These are phyloP conservation scores for Cystoderma amianthinum DNA, from an alignment of 768 basidiomycete species.

Conservation along the genomic window DNA sequence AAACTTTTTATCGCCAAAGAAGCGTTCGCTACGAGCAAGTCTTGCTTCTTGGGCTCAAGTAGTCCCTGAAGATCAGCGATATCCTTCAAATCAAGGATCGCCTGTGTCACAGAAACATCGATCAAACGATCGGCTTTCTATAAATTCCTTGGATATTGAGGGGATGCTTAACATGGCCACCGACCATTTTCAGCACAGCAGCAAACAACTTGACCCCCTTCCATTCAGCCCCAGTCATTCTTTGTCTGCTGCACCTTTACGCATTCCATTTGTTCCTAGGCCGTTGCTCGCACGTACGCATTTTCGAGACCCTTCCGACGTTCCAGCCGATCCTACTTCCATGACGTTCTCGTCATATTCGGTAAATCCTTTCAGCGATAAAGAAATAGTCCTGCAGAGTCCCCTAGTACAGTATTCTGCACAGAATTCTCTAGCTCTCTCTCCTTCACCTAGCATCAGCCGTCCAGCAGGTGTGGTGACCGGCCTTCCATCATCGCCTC, in stretches of 20 bases:
- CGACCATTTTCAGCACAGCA: slow-evolving; percentile 21
- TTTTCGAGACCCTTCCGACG: slow-evolving; percentile 20
- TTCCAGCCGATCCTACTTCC: slow-evolving; percentile 19
- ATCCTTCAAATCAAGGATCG: slow-evolving; percentile 1
- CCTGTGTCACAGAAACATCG: slow-evolving; percentile 6
- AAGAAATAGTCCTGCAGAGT: neutral
- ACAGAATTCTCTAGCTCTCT: neutral
- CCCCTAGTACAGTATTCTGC: neutral
- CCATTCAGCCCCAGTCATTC: slow-evolving; percentile 8
- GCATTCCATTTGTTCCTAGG: slow-evolving; percentile 2
- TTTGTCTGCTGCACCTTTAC: slow-evolving; percentile 8
- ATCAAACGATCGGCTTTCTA: slow-evolving; percentile 16
- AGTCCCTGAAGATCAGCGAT: slow-evolving; percentile 17
- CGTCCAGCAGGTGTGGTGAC: neutral
- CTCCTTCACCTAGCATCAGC: neutral
- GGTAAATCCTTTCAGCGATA: slow-evolving; percentile 12
- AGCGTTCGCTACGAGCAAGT: slow-evolving; percentile 14
- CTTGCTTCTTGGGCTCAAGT: slow-evolving; percentile 27
- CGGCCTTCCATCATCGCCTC: slow-evolving; percentile 1
- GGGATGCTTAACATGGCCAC: slow-evolving; percentile 49
- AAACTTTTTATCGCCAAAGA: slow-evolving; percentile 19
- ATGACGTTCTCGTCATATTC: slow-evolving; percentile 20
- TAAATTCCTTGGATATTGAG: slow-evolving; percentile 41
- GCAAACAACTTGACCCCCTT: slow-evolving; percentile 15
- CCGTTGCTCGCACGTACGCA: slow-evolving; percentile 14